A percentile compares a stretch with the other conserved stretches of the same genome.
Evolutionary conservation across 305 asterid species (phyloP).

Genomic region (Plantago lanceolata): DNA sequence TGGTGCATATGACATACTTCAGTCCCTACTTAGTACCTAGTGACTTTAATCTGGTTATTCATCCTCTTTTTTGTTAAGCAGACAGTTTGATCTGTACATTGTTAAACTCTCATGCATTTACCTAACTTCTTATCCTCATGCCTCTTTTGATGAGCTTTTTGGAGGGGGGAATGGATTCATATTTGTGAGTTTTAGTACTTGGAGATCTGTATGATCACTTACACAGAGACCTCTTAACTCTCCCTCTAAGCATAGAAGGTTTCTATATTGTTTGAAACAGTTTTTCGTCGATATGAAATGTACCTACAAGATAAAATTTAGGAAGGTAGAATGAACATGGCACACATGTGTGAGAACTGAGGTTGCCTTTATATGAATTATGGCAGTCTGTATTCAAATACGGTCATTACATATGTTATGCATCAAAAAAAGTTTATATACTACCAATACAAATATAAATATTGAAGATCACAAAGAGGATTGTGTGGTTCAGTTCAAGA

Average conservation of each 20-base stretch:
- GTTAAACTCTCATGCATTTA: conserved; percentile 10
- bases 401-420: not conserved
- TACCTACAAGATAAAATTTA: conserved; percentile 1
- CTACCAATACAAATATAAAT: not conserved
- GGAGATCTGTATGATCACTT: not conserved
- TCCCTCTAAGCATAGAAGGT: conserved; percentile 10
- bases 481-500: not conserved
- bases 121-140: not conserved
- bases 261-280: conserved; percentile 6
- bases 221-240: not conserved
- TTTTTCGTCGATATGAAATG: conserved; percentile 14
- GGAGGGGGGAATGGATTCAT: not conserved
- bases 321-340: conserved; percentile 10
- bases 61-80: conserved; percentile 10
- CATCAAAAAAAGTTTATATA: not conserved
- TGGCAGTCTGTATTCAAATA: not conserved
- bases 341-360: not conserved
- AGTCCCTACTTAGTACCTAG: conserved; percentile 19
- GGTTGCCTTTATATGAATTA: conserved; percentile 11
- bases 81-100: conserved; percentile 9
- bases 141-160: conserved; percentile 8
- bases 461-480: conserved; percentile 15
- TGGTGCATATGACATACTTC: conserved; percentile 13
- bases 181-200: not conserved
- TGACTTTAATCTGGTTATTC: conserved; percentile 18